Base-by-base conservation (phyloP, 2,329 filamentous ascomycete species). In the Colletotrichum coccodes region DNA sequence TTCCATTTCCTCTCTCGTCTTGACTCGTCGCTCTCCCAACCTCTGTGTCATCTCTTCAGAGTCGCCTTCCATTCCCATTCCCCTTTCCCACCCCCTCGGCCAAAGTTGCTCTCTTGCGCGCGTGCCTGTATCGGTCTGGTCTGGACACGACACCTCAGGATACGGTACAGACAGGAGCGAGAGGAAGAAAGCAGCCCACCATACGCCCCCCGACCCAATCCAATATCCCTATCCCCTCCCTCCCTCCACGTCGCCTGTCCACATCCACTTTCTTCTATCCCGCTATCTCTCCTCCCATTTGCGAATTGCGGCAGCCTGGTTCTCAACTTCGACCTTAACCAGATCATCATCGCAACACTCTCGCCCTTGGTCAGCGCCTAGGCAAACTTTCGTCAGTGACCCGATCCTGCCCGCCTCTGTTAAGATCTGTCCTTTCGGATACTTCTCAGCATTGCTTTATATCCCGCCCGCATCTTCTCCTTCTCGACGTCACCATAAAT, bases 141-240 rank as follows among this genome's bases (percentile, higher is more conserved):
- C 61, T 60, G 65, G 66, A 66, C 66, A 69, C 61, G 66, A 69
- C 61, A 66, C 66, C 66, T 69, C 66, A 69, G 66, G 66, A 68
- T 66, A 60, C 53, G 47, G 47, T 60, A 56, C 44, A 46, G 36
- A 18, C 36, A 50, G 58, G n/a, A 57, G 23, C 32, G 32, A 58
- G n/a, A 57, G 23, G 26, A 26, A 58, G 44, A 64, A 53, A 69
- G 56, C 54, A 70, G 53, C 67, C 67, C 67, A 68, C 67, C 63
- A 57, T 68, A 70, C 50, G 44, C 63, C 50, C 56, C 62, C 52
- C 49, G 47, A 56, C 62, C 65, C 65, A 68, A 56, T 57, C 56
- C 62, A 69, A 66, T 69, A 69, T 69, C 66, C 66, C 60, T 68
- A 68, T 68, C 60, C 64, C n/a, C 64, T 68, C 61, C 61, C 62